Evolutionary conservation across 2,329 filamentous ascomycete species (phyloP), one percentile per base, ranked within the genome.

Genomic region (Colletotrichum spaethianum): DNA sequence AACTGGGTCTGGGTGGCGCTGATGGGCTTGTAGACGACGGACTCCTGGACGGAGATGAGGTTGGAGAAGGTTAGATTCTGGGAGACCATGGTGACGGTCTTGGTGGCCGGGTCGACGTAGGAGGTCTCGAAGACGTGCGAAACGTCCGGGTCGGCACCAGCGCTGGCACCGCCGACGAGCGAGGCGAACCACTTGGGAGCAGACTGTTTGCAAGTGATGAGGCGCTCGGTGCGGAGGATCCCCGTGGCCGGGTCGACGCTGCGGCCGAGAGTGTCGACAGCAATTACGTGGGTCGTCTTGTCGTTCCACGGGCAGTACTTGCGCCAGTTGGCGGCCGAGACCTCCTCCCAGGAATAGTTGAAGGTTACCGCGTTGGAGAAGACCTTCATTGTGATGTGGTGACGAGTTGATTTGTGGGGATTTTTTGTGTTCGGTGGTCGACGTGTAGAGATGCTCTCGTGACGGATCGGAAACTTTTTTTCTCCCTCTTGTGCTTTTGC

Each of bases 291-390:
- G 50, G 95, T 94, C n/a, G 94, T 95, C 85, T 98, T 96, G 83
- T 98, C 93, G 86, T 99, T 99, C 96, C 96, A 98, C 26, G 96
- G 96, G 79, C 94, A 97, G 85, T 99, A 99, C 84, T 99, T 99
- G 77, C 92, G 93, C 96, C 96, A 99, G 89, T 99, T 99, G 81
- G 94, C 95, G 18, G 94, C 95, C 33, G 95, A 98, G 44, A 99
- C 96, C 83, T 98, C 96, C 80, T 98, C 94, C 96, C 96, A 99
- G 56, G 96, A 97, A 88, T 99, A 99, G 86, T 98, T 90, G 85
- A 97, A 99, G 73, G 94, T 95, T 84, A 94, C 94, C 48, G 88
- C 87, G 79, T 94, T 97, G 77, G 94, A 94, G 80, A 98, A 98
- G 84, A 98, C 94, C 89, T 97, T 98, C 96, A 99, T 98, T 63